A percentile compares a stretch with the other conserved stretches of the same genome.
phyloP scores from a whole-genome alignment of 768 basidiomycete species.

The Tricholoma terreum region DNA sequence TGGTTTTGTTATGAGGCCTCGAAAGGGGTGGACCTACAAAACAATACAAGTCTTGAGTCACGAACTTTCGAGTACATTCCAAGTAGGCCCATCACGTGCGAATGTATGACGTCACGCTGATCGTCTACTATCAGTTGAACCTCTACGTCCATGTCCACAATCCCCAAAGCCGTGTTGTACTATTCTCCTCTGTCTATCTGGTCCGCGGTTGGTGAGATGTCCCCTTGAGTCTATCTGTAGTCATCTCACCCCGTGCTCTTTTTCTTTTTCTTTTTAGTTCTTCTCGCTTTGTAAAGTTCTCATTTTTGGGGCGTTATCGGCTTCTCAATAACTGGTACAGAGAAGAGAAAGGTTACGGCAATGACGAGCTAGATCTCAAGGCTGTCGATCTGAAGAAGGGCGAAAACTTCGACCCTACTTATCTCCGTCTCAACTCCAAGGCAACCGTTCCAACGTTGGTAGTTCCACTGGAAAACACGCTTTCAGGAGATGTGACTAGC shows the following conservation, averaged over 20 bases:
- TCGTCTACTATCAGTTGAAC: too few species aligned
- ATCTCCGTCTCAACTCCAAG: conserved; percentile 74
- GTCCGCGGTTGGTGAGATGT: conserved; percentile 58
- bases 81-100: neutral
- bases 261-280: conserved; percentile 40
- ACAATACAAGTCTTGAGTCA: neutral
- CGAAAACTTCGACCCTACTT: conserved; percentile 74
- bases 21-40: neutral
- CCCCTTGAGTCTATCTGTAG: neutral
- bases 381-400: conserved; percentile 74
- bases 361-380: conserved; percentile 70
- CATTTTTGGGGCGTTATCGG: neutral
- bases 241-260: neutral
- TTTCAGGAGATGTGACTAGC: conserved; percentile 66
- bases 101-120: neutral
- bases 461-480: conserved; percentile 77
- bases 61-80: neutral
- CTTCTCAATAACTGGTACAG: conserved; percentile 24
- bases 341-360: conserved; percentile 81
- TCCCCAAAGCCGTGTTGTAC: conserved; percentile 83
- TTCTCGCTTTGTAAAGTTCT: conserved; percentile 52
- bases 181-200: conserved; percentile 58
- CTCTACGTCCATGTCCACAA: neutral
- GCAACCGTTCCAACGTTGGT: conserved; percentile 81
- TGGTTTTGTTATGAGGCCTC: neutral